Evolutionary conservation across 1,284 basidiomycete species (phyloP).

Genomic region (Violaceomyces palustris): DNA sequence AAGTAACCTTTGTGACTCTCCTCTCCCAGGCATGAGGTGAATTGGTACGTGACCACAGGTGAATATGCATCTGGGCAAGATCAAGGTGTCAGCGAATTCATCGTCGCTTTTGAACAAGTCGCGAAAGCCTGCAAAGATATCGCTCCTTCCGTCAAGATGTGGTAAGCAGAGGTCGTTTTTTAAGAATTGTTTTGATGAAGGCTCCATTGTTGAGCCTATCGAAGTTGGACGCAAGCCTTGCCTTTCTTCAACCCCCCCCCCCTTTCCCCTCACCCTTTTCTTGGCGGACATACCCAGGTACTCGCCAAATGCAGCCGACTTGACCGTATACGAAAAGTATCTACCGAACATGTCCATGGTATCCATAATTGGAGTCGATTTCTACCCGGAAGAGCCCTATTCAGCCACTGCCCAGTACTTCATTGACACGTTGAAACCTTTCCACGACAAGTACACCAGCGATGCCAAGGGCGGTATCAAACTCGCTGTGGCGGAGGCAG

Average conservation of each 20-base stretch:
- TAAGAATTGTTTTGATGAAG: too few relatives aligned
- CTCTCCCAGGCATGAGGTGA: slow-evolving; percentile 52
- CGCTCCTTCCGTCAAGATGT: slow-evolving; percentile 51
- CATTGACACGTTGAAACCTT: slow-evolving; percentile 46
- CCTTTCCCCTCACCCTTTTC: too few relatives aligned
- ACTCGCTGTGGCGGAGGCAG: slow-evolving; percentile 54
- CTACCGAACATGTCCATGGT: slow-evolving; percentile 27
- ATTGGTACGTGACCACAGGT: slow-evolving; percentile 21
- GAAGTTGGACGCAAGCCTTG: too few relatives aligned
- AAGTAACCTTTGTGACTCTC: too few relatives aligned
- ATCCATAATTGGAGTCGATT: slow-evolving; percentile 51
- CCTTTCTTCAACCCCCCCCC: too few relatives aligned
- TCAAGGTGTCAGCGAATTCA: slow-evolving; percentile 46
- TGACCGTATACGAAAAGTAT: slow-evolving; percentile 14
- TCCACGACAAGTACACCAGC: slow-evolving; percentile 51
- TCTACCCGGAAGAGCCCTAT: slow-evolving; percentile 35
- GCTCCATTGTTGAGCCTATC: too few relatives aligned
- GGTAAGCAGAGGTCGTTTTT: too few relatives aligned
- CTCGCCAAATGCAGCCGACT: slow-evolving; percentile 30
- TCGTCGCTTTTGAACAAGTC: slow-evolving; percentile 51
- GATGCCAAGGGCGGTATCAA: slow-evolving; percentile 12
- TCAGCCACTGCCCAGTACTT: slow-evolving; percentile 28
- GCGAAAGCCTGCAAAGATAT: slow-evolving; percentile 38
- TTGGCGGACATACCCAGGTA: too few relatives aligned
- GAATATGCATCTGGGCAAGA: slow-evolving; percentile 16